A percentile compares a stretch with the other conserved stretches of the same genome.
Evolutionary conservation across 1,284 basidiomycete genomes (phyloP).

Genomic region (Omphalotus olearius): DNA sequence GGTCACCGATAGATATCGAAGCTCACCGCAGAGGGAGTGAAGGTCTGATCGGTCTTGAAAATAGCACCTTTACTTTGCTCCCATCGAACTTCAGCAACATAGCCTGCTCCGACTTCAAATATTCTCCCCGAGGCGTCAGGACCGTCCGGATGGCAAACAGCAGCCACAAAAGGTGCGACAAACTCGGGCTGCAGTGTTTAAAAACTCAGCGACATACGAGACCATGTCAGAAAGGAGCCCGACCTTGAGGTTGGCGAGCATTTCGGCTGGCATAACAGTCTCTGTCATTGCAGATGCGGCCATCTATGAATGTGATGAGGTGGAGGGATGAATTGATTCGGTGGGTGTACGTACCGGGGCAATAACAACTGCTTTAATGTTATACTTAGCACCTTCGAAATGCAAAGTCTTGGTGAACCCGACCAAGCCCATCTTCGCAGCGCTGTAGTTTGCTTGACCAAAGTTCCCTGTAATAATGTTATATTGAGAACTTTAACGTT

Average conservation of each 20-base stretch:
- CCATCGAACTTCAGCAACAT: slow-evolving; percentile 90
- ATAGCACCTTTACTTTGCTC: slow-evolving; percentile 85
- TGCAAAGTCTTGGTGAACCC: slow-evolving; percentile 92
- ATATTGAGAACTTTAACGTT: slow-evolving; percentile 1
- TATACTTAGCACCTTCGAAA: slow-evolving; percentile 88
- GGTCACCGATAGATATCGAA: neutral
- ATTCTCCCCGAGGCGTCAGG: slow-evolving; percentile 84
- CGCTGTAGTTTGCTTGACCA: slow-evolving; percentile 93
- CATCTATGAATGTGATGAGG: slow-evolving; percentile 46
- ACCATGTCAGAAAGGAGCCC: slow-evolving; percentile 13
- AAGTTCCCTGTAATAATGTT: slow-evolving; percentile 72
- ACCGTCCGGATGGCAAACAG: slow-evolving; percentile 72
- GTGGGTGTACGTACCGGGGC: slow-evolving; percentile 66
- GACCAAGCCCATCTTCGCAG: slow-evolving; percentile 88
- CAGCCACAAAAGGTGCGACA: slow-evolving; percentile 89
- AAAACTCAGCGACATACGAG: slow-evolving; percentile 2
- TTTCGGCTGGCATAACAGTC: slow-evolving; percentile 95
- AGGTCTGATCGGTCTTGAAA: slow-evolving; percentile 88
- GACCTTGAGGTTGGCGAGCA: slow-evolving; percentile 87
- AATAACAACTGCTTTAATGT: slow-evolving; percentile 85
- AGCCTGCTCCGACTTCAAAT: slow-evolving; percentile 95
- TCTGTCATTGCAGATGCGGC: slow-evolving; percentile 94
- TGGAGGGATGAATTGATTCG: neutral
- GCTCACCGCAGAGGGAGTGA: slow-evolving; percentile 90
- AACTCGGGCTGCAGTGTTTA: slow-evolving; percentile 68